Evolutionary conservation across 495 filamentous ascomycete species (phyloP), one percentile per base, ranked within the genome.

Genomic region (Hypoxylon intermedium): DNA sequence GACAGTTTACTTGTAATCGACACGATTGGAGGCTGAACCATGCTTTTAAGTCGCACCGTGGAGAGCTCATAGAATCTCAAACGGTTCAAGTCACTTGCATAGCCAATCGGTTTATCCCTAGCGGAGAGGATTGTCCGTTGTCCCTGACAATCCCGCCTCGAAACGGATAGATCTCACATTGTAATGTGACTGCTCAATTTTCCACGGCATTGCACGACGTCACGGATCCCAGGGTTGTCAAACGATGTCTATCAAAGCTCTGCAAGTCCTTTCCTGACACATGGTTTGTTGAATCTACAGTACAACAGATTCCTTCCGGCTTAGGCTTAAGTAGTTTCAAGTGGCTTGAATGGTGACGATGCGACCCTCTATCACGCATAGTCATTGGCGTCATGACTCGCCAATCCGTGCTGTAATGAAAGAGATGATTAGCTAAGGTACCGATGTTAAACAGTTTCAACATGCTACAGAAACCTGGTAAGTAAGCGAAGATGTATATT

Each of bases 331-430:
- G 36, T 58, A 47, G 36, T 18, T 2, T 7, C 15, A 34, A 20
- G 43, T 44, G 45, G 55, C 50, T 60, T 46, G 24, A 51, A 20
- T 60, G 55, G 28, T 65, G 55, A 65, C 56, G 50, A 38, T 30
- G 36, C 52, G 44, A 45, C 43, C 45, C 26, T 31, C 20, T 21
- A 31, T 21, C 34, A 37, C 15, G 30, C 24, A 38, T 41, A 43
- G 49, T 59, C 45, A 46, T 51, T 51, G 44, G 55, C 61, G 55
- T 65, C 61, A 65, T 60, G 61, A 60, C 45, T 60, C 13, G 19
- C 30, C 9, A 19, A 42, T 55, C 33, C 24, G 45, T 46, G 16
- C 15, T 41, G 16, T 13, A 30, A 28, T 33, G 21, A 37, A 37
- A 55, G 49, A 24, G 19, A 23, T 21, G 9, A 28, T 43, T 6